phyloP scores from a whole-genome alignment of 805 yeast species.

The Cyberlindnera nakhonratchasimensis region DNA sequence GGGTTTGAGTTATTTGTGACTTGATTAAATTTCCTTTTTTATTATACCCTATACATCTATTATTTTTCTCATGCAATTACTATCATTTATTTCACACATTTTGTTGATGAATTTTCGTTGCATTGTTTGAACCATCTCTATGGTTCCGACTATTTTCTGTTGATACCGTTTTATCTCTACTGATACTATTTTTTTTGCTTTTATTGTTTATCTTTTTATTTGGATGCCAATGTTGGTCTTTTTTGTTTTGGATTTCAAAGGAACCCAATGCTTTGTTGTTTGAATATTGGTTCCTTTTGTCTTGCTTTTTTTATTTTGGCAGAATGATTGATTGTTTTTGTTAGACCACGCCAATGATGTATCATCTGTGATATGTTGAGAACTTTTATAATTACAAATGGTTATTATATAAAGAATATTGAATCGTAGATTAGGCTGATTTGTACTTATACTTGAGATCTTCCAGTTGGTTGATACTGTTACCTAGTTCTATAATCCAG shows the following conservation, averaged over 20 bases:
- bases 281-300: not conserved
- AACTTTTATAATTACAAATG: too few species aligned
- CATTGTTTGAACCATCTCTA: too few species aligned
- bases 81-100: not conserved
- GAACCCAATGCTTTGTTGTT: not conserved
- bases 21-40: not conserved
- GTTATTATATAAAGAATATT: too few species aligned
- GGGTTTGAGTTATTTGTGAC: constrained; percentile 38
- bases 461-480: constrained; percentile 9
- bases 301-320: not conserved
- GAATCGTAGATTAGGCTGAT: too few species aligned
- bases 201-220: not conserved
- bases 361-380: too few species aligned
- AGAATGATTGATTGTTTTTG: not conserved
- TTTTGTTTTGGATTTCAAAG: not conserved
- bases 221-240: not conserved
- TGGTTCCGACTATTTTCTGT: too few species aligned
- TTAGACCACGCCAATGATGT: not conserved
- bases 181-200: not conserved
- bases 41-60: too few species aligned
- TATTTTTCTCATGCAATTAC: not conserved
- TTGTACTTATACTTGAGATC: constrained; percentile 18
- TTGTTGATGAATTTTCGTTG: not conserved
- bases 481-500: constrained; percentile 12
- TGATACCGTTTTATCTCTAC: constrained; percentile 1